These are phyloP conservation scores for Diaporthe velutina DNA, from an alignment of 2,329 filamentous ascomycete species.

Conservation along the genomic window DNA sequence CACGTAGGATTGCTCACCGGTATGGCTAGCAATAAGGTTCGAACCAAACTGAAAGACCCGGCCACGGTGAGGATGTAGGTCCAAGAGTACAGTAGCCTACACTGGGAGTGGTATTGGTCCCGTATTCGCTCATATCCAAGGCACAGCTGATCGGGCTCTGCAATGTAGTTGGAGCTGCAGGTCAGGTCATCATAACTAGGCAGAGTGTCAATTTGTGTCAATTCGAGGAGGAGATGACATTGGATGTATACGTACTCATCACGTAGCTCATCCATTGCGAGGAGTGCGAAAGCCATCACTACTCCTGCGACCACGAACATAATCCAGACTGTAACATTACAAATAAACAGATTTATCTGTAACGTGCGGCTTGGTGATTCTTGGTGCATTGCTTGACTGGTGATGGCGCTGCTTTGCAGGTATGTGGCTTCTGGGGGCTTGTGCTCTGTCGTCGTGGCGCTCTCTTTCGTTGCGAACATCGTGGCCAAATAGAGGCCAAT, in stretches of 20 bases:
- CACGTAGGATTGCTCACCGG: not conserved
- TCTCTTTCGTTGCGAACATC: not conserved
- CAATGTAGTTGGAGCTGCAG: not conserved
- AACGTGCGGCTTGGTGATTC: not conserved
- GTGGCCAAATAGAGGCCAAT: too few species aligned
- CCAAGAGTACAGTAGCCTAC: not conserved
- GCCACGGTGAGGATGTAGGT: not conserved
- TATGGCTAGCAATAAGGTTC: constrained; percentile 1
- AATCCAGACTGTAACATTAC: constrained; percentile 1
- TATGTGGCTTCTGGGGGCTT: not conserved
- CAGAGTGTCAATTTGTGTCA: not conserved
- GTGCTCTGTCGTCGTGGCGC: too few species aligned
- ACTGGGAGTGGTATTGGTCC: not conserved
- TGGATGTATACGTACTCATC: not conserved
- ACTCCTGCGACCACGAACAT: constrained; percentile 16
- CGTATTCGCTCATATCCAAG: not conserved
- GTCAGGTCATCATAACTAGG: not conserved
- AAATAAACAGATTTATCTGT: not conserved
- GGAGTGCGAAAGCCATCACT: constrained; percentile 1
- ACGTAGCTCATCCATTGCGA: constrained; percentile 11
- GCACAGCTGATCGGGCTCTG: not conserved
- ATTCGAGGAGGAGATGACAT: not conserved
- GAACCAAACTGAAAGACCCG: not conserved
- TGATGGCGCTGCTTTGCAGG: not conserved
- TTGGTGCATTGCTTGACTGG: not conserved